phyloP scores from a whole-genome alignment of 108 stramenopile genomes.

The Pseudonitzschia pungens region DNA sequence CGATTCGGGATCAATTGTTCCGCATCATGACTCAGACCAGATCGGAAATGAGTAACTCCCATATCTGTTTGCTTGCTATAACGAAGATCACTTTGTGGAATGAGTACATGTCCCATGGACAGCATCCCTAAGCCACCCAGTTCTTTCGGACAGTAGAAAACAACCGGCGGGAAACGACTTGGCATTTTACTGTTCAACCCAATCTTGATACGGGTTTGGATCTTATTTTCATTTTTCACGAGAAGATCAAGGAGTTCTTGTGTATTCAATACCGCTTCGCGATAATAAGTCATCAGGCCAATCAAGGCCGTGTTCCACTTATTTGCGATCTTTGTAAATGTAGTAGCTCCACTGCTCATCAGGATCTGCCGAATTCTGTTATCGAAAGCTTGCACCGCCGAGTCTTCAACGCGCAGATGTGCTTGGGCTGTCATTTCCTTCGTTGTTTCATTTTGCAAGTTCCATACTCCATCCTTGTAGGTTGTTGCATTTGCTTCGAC shows the following conservation, averaged over 20 bases:
- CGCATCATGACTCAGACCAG: conserved; percentile 97
- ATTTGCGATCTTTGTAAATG: conserved; percentile 99
- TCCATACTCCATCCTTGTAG: conserved; percentile 99
- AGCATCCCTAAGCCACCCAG: conserved; percentile 99
- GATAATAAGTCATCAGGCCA: conserved; percentile 98
- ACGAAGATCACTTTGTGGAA: conserved; percentile 97
- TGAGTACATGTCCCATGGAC: conserved; percentile 98
- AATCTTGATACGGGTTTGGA: conserved; percentile 99
- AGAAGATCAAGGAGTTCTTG: conserved; percentile 96
- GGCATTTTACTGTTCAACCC: conserved; percentile 99
- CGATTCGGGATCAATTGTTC: conserved; percentile 98
- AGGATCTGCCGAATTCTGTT: conserved; percentile 98
- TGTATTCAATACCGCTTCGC: conserved; percentile 98
- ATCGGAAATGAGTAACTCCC: conserved; percentile 98
- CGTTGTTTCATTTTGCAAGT: conserved; percentile 97
- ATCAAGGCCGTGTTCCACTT: conserved; percentile 98
- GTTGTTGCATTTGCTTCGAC: conserved; percentile 42
- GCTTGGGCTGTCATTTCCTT: conserved; percentile 99
- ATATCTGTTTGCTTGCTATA: conserved; percentile 99
- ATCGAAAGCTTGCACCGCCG: conserved; percentile 92
- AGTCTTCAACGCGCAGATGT: conserved; percentile 92
- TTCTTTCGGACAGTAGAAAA: conserved; percentile 97
- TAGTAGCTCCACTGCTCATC: conserved; percentile 98
- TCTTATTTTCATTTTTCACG: conserved; percentile 99
- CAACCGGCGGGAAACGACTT: conserved; percentile 89